Evolutionary conservation across 2,329 filamentous ascomycete genomes (phyloP), one percentile per base, ranked within the genome.

Genomic region (Bisporella sp.): DNA sequence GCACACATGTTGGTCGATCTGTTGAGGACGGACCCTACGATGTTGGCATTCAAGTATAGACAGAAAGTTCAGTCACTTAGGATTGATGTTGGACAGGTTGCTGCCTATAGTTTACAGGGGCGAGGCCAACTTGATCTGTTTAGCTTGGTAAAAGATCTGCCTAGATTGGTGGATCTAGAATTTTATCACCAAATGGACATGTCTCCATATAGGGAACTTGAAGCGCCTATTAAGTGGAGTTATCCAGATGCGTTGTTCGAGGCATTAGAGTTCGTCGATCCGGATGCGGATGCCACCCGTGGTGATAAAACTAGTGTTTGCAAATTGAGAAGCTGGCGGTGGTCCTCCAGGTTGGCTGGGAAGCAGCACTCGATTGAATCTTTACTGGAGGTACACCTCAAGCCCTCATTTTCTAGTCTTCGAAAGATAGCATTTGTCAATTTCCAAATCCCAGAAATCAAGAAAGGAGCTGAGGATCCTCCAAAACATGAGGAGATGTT

Each of bases 141-240:
- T 39, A 68, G 71, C 30, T 67, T 95, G 46, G 71, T 95, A 21
- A 72, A 74, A 40, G 73, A 78, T 43, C 75, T 89, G 5, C 83
- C 84, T 0, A 81, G 81, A 45, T 72, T 96, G 12, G 76, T 77
- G 47, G 77, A 84, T 45, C 68, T 96, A 32, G 80, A 89, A 51
- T 75, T 96, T 12, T 84, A 83, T 55, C 86, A 91, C 57, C 77
- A 76, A 8, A 73, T 78, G 45, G 87, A 95, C 60, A 70, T 79
- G 54, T 75, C 84, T 2, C 85, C 85, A 0, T 89, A 83, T 63
- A 73, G 85, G 40, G 66, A 72, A 35, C 70, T 83, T 5, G 73
- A 78, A 45, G 69, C 72, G 31, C 74, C 71, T 45, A 66, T 84
- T 29, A 81, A 79, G 54, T 95, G 87, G 86, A 74, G 74, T 12